Percentiles rank a stretch among this genome's conserved stretches.
phyloP scores from a whole-genome alignment of 2,329 filamentous ascomycete genomes.

The Sclerotinia sclerotiorum region DNA sequence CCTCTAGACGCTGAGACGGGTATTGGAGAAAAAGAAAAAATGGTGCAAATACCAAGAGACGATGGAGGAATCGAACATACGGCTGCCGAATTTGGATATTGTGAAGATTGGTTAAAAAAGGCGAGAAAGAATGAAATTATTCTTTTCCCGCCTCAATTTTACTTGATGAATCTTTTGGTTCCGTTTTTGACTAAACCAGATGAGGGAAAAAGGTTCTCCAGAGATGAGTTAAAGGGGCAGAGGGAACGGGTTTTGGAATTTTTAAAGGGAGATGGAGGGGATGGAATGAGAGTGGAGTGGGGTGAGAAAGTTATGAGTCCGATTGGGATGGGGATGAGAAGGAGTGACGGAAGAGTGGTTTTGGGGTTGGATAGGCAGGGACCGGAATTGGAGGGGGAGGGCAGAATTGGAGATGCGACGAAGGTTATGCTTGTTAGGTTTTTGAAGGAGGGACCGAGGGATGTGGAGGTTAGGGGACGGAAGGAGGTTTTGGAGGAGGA shows the following conservation, averaged over 20 bases:
- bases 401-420: slow-evolving; percentile 56
- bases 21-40: not conserved
- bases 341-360: slow-evolving; percentile 53
- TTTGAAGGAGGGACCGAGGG: slow-evolving; percentile 50
- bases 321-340: slow-evolving; percentile 46
- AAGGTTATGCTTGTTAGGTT: slow-evolving; percentile 59
- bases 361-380: slow-evolving; percentile 60
- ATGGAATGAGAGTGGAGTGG: slow-evolving; percentile 49
- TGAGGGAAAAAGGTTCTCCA: slow-evolving; percentile 25
- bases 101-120: slow-evolving; percentile 65
- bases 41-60: slow-evolving; percentile 29
- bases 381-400: slow-evolving; percentile 51
- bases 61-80: slow-evolving; percentile 68
- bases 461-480: slow-evolving; percentile 54
- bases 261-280: slow-evolving; percentile 46
- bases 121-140: slow-evolving; percentile 68
- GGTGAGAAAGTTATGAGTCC: slow-evolving; percentile 63
- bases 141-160: slow-evolving; percentile 87
- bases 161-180: slow-evolving; percentile 62
- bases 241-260: slow-evolving; percentile 55
- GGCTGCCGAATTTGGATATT: slow-evolving; percentile 73
- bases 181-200: slow-evolving; percentile 47
- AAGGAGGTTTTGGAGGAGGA: slow-evolving; percentile 52
- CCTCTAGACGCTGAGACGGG: slow-evolving; percentile 48
- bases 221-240: slow-evolving; percentile 47